Conservation (phyloP, 2,329 filamentous ascomycete species). For the Aspergillus brasiliensis region DNA sequence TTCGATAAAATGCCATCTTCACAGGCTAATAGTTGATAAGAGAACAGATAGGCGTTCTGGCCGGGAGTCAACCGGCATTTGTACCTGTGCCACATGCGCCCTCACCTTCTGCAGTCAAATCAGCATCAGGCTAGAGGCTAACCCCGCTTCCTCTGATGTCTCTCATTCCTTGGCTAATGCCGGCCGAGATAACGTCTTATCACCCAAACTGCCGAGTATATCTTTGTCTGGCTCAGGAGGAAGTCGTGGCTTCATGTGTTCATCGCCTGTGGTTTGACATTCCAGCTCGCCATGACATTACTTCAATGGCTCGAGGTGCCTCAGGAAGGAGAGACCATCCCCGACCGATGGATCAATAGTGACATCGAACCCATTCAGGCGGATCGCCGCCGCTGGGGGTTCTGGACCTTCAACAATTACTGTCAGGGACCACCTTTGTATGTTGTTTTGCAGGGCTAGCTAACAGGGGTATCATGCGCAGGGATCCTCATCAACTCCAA, state of each 20-base stretch:
- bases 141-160: too few relatives aligned
- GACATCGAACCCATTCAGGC: constrained; percentile 54
- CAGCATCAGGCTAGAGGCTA: too few relatives aligned
- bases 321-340: not conserved
- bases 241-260: too few relatives aligned
- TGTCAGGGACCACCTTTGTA: constrained; percentile 30
- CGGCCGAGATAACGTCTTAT: too few relatives aligned
- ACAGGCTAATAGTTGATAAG: not conserved
- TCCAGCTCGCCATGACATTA: not conserved
- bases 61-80: not conserved
- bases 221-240: too few relatives aligned
- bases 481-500: constrained; percentile 53
- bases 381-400: constrained; percentile 47
- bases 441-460: not conserved
- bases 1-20: not conserved
- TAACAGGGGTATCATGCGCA: constrained; percentile 15
- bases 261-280: not conserved
- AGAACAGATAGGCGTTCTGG: too few relatives aligned
- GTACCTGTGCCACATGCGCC: not conserved
- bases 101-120: too few relatives aligned
- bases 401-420: constrained; percentile 49
- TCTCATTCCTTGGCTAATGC: too few relatives aligned
- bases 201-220: too few relatives aligned
- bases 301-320: not conserved
- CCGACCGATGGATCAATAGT: constrained; percentile 44